Evolutionary conservation across 805 yeast genomes (phyloP).

Genomic region (Pichia insulana): DNA sequence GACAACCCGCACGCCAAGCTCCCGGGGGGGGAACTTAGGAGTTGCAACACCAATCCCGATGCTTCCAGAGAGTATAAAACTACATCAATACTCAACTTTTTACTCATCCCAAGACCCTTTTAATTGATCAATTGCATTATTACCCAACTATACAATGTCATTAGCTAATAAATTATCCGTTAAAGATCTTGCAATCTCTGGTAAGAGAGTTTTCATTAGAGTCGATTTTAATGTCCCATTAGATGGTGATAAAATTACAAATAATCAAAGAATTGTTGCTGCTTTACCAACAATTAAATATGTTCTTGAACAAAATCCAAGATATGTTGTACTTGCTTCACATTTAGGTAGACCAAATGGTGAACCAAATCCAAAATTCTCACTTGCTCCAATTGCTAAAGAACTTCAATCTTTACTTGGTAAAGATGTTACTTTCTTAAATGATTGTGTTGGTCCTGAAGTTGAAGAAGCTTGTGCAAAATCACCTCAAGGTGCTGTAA

Average conservation of each 20-base stretch:
- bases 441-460: conserved; percentile 88
- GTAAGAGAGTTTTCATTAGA: conserved; percentile 96
- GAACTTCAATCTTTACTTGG: conserved; percentile 77
- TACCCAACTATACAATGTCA: conserved; percentile 51
- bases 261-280: conserved; percentile 99
- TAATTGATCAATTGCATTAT: too few species aligned
- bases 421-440: conserved; percentile 68
- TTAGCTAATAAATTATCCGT: conserved; percentile 89
- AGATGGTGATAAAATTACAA: conserved; percentile 94
- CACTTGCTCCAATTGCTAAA: conserved; percentile 85
- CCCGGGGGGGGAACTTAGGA: too few species aligned
- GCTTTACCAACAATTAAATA: conserved; percentile 97
- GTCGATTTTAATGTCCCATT: conserved; percentile 95
- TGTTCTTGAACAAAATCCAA: conserved; percentile 86
- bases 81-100: too few species aligned
- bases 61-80: too few species aligned
- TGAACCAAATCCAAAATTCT: conserved; percentile 74
- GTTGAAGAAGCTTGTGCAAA: conserved; percentile 72
- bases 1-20: too few species aligned
- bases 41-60: too few species aligned
- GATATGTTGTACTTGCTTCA: conserved; percentile 86
- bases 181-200: conserved; percentile 76
- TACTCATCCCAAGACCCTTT: too few species aligned
- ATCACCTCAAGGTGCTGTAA: conserved; percentile 71
- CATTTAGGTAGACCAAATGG: conserved; percentile 99